These are phyloP conservation scores for Fusarium sp. DNA, from an alignment of 2,329 filamentous ascomycete species.

Conservation along the genomic window DNA sequence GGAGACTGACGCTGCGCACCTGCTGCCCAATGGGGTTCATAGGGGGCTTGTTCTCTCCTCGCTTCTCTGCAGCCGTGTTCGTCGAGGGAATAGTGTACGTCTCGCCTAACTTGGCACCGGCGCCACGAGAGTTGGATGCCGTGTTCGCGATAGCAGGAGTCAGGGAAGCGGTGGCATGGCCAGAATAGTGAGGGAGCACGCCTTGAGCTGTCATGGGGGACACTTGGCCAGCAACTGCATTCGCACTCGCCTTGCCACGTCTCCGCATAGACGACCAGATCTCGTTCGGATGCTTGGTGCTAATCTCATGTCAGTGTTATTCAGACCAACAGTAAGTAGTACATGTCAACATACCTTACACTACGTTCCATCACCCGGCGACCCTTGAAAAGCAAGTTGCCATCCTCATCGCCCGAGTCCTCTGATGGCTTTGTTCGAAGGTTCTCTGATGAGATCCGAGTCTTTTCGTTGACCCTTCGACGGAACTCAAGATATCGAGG, in stretches of 20 bases:
- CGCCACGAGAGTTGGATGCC: constrained; percentile 48
- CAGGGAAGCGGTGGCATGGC: constrained; percentile 65
- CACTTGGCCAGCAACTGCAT: constrained; percentile 60
- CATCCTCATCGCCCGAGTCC: constrained; percentile 49
- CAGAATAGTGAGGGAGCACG: constrained; percentile 65
- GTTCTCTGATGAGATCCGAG: constrained; percentile 22
- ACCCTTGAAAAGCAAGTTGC: constrained; percentile 54
- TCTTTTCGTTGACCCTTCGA: constrained; percentile 28
- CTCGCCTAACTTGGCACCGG: constrained; percentile 45
- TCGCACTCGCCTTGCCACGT: constrained; percentile 63
- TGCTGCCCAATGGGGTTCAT: constrained; percentile 34
- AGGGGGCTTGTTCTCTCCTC: constrained; percentile 61
- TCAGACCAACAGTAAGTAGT: neutral
- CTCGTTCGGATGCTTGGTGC: constrained; percentile 56
- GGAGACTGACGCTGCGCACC: constrained; percentile 27
- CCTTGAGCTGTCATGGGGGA: constrained; percentile 67
- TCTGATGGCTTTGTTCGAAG: constrained; percentile 22
- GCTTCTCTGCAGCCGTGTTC: constrained; percentile 49
- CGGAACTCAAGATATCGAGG: constrained; percentile 47
- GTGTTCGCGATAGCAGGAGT: constrained; percentile 58
- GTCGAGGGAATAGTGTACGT: constrained; percentile 33
- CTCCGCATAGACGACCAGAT: constrained; percentile 65
- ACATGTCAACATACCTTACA: constrained; percentile 46
- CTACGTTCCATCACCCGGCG: constrained; percentile 46
- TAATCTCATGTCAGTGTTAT: constrained; percentile 40